phyloP scores from a whole-genome alignment of 2,329 filamentous ascomycete genomes.

The Colletotrichum nymphaeae region DNA sequence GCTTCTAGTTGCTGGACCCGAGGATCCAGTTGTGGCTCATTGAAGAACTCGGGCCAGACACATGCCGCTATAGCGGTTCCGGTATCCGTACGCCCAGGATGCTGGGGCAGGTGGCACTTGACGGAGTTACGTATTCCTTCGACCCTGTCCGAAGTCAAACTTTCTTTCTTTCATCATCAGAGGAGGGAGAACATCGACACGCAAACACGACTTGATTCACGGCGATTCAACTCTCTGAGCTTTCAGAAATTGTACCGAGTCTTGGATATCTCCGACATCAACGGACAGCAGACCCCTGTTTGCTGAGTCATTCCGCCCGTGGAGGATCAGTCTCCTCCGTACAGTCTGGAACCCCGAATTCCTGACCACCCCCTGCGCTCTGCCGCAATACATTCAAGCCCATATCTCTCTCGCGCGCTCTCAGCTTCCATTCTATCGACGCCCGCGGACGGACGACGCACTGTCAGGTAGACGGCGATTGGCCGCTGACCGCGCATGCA shows the following conservation, averaged over 20 bases:
- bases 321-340: background rate
- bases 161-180: conserved; percentile 32
- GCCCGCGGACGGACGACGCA: conserved; percentile 17
- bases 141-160: conserved; percentile 20
- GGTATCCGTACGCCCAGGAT: background rate
- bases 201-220: background rate
- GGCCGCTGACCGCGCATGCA: conserved; percentile 22
- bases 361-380: conserved; percentile 6
- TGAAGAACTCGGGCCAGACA: background rate
- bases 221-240: background rate
- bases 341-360: conserved; percentile 2
- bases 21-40: background rate
- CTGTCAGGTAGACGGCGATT: conserved; percentile 17
- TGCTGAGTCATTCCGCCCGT: conserved; percentile 27
- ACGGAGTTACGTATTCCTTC: conserved; percentile 21
- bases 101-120: conserved; percentile 4
- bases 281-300: conserved; percentile 1
- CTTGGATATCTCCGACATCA: background rate
- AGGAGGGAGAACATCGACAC: background rate
- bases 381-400: background rate
- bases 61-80: background rate
- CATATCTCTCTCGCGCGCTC: conserved; percentile 5
- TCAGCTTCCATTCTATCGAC: conserved; percentile 5
- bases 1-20: background rate
- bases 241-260: background rate